Evolutionary conservation across 768 basidiomycete species (phyloP).

Genomic region (Boletus pseudo-olivaceus): DNA sequence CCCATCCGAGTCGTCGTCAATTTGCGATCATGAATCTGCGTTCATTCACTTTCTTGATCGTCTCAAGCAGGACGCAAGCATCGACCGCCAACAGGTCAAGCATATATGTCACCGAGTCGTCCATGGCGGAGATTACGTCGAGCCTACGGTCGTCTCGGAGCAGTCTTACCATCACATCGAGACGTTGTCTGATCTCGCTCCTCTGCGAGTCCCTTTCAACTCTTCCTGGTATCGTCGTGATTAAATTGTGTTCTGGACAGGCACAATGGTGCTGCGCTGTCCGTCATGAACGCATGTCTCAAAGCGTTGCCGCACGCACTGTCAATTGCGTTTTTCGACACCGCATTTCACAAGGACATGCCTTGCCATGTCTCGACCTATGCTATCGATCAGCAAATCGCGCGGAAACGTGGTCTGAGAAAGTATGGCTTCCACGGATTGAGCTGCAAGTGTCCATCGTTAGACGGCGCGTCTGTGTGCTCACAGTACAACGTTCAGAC

Average conservation of each 20-base stretch:
- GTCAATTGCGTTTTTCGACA: slow-evolving; percentile 86
- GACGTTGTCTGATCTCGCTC: slow-evolving; percentile 74
- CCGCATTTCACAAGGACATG: slow-evolving; percentile 76
- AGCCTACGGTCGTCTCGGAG: slow-evolving; percentile 65
- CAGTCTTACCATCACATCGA: slow-evolving; percentile 71
- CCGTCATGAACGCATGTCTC: slow-evolving; percentile 60
- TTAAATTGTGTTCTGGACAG: slow-evolving; percentile 26
- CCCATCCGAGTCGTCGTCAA: slow-evolving; percentile 26
- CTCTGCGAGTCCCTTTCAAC: slow-evolving; percentile 50
- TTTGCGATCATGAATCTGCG: slow-evolving; percentile 59
- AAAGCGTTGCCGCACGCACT: slow-evolving; percentile 59
- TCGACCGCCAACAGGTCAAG: slow-evolving; percentile 43
- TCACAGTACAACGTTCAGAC: slow-evolving; percentile 37
- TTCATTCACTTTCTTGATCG: slow-evolving; percentile 57
- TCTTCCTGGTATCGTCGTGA: background rate
- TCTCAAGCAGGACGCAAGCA: slow-evolving; percentile 39
- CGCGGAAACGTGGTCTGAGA: slow-evolving; percentile 62
- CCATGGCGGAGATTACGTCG: slow-evolving; percentile 78
- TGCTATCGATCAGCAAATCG: slow-evolving; percentile 63
- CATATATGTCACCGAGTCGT: slow-evolving; percentile 79
- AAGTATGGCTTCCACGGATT: slow-evolving; percentile 94
- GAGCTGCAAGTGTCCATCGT: slow-evolving; percentile 45
- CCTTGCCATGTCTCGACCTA: slow-evolving; percentile 77
- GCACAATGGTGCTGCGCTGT: slow-evolving; percentile 60
- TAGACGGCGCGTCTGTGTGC: background rate